These are phyloP conservation scores for Suhomyces sp. DNA, from an alignment of 805 yeast genomes.

Conservation along the genomic window DNA sequence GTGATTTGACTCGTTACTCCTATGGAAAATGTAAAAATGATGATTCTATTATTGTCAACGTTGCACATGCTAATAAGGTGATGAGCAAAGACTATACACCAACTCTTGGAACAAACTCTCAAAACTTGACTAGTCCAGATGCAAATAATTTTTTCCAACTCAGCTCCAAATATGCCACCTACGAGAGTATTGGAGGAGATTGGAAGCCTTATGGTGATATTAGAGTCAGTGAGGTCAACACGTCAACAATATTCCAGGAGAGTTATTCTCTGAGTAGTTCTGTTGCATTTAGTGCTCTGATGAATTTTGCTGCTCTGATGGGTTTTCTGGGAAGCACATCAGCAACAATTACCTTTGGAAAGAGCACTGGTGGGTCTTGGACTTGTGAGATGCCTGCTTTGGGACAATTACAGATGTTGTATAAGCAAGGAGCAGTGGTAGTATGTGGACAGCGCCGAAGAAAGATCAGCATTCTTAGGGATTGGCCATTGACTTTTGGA, in stretches of 20 bases:
- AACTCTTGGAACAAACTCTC: not conserved
- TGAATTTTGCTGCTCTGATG: conserved; percentile 9
- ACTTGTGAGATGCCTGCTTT: conserved; percentile 9
- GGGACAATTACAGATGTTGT: conserved; percentile 9
- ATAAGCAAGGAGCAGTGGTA: conserved; percentile 5
- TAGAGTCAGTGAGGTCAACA: too few relatives aligned
- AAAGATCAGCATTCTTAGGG: conserved; percentile 1
- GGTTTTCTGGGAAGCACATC: not conserved
- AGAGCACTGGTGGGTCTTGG: conserved; percentile 3
- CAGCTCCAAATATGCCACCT: conserved; percentile 1
- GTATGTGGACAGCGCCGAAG: conserved; percentile 1
- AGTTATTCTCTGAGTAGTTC: too few relatives aligned
- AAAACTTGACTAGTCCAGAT: not conserved
- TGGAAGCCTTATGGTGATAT: too few relatives aligned
- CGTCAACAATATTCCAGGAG: too few relatives aligned
- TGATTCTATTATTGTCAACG: conserved; percentile 7
- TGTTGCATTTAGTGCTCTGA: too few relatives aligned
- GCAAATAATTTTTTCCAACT: not conserved
- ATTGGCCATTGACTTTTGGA: conserved; percentile 1
- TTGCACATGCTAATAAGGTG: conserved; percentile 3
- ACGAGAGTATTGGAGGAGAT: not conserved
- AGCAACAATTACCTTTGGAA: not conserved
- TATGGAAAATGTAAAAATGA: conserved; percentile 1
- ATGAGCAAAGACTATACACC: conserved; percentile 3
- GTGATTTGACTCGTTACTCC: conserved; percentile 43